Base-by-base conservation (phyloP, 2,329 filamentous ascomycete genomes). In the Xylaria polymorpha region DNA sequence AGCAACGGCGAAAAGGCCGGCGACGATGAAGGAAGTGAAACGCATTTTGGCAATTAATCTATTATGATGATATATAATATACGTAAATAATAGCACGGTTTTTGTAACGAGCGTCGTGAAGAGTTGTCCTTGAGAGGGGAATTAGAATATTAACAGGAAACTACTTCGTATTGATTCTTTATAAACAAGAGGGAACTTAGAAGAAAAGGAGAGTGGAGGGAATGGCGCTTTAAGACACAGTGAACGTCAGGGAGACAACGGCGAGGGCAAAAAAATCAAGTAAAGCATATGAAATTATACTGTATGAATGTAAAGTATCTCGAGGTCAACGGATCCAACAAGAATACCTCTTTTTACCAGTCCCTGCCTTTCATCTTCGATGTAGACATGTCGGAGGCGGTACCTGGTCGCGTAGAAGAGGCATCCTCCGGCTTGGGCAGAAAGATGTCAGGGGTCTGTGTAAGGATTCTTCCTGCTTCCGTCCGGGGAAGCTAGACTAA, bases 21-120 rank as follows among this genome's bases (percentile, higher is more conserved):
- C 81, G 73, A 84, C 74, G 78, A 88, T 50, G 79, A 85, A 73
- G 75, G 83, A 77, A 72, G 85, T 80, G 84, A 87, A 86, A 81
- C 86, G 87, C 87, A 89, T 89, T 46, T 82, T 87, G 83, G 73
- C 62, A 53, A 77, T 70, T 77, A 70, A 46, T 69, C 61, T 74
- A 71, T 75, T 71, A 74, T 61, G 71, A 66, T 35, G 37, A 43
- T 58, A 50, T 63, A 60, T 66, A 64, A 39, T 58, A 59, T 64
- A 64, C 55, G 55, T 64, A 65, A 43, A 56, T 58, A 41, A 60
- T 55, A 15, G 56, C 9, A 32, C 53, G 25, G 2, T 29, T 41
- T n/a, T 20, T 56, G 63, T 51, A 71, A 71, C 69, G 69, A 71
- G 56, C 18, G 69, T 68, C 14, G 62, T 59, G 60, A 60, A 62